Percentiles rank a stretch among this genome's conserved stretches.
phyloP scores from a whole-genome alignment of 2,329 filamentous ascomycete species.

The Diaporthe destruens region DNA sequence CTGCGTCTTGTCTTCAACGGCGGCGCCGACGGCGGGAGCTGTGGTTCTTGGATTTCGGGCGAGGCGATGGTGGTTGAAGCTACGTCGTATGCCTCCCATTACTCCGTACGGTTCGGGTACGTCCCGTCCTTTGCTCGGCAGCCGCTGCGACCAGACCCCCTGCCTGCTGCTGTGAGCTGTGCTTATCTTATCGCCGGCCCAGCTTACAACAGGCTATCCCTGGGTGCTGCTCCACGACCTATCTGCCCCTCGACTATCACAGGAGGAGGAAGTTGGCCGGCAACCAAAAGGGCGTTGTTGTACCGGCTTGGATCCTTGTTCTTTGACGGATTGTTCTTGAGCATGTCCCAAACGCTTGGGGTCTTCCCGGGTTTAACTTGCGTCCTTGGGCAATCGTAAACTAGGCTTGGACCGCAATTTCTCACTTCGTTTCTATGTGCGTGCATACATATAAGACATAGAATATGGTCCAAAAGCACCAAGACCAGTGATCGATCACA shows the following conservation, averaged over 20 bases:
- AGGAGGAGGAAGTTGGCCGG: slow-evolving; percentile 2
- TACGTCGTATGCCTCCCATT: slow-evolving; percentile 17
- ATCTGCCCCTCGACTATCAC: slow-evolving; percentile 10
- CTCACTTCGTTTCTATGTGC: not conserved
- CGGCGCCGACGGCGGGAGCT: not conserved
- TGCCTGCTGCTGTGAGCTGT: slow-evolving; percentile 23
- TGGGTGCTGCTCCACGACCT: not conserved
- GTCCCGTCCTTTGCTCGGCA: not conserved
- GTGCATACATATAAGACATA: not conserved
- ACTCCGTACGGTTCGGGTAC: not conserved
- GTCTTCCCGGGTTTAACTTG: not conserved
- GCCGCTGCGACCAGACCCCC: slow-evolving; percentile 30
- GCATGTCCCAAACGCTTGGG: not conserved
- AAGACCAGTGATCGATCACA: no score
- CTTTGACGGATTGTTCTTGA: not conserved
- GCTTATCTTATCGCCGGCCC: slow-evolving; percentile 33
- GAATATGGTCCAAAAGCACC: no score
- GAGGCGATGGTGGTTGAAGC: slow-evolving; percentile 6
- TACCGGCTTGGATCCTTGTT: not conserved
- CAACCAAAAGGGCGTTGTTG: not conserved
- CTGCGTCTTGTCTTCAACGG: not conserved
- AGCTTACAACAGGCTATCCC: not conserved
- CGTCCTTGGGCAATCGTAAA: not conserved
- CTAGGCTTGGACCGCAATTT: not conserved
- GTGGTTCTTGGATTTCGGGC: not conserved